Percentiles rank a stretch among this genome's conserved stretches.
Conservation (phyloP, 768 basidiomycete species). For the Clathrus columnatus region DNA sequence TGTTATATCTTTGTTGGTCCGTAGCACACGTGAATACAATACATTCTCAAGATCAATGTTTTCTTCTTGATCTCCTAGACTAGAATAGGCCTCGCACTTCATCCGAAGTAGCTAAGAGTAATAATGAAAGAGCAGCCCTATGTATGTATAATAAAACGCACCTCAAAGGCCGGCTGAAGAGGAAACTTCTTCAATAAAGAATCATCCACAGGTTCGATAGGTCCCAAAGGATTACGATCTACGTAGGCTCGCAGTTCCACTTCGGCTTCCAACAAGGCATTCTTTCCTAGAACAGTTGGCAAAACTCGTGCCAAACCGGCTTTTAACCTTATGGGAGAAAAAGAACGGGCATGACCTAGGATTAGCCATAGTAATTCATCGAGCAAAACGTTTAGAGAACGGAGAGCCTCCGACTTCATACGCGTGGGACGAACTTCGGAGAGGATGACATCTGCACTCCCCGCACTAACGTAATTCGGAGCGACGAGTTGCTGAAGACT, state of each 20-base stretch:
- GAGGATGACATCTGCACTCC: conserved; percentile 85
- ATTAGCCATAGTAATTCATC: conserved; percentile 79
- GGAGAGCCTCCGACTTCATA: conserved; percentile 70
- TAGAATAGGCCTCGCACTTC: conserved; percentile 86
- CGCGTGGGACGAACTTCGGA: conserved; percentile 90
- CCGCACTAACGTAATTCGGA: conserved; percentile 70
- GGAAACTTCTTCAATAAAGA: conserved; percentile 54
- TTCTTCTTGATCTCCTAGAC: conserved; percentile 73
- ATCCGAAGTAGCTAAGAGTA: conserved; percentile 58
- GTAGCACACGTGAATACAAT: conserved; percentile 53
- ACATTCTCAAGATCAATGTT: conserved; percentile 55
- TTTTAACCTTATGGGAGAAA: conserved; percentile 67
- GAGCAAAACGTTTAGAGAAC: conserved; percentile 67
- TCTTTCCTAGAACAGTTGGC: conserved; percentile 79
- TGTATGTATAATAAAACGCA: conserved; percentile 25
- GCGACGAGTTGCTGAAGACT: conserved; percentile 25
- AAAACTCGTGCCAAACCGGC: conserved; percentile 61
- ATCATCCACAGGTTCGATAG: conserved; percentile 28
- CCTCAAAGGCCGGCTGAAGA: conserved; percentile 70
- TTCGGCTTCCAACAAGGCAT: conserved; percentile 88
- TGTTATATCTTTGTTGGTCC: conserved; percentile 36
- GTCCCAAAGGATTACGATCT: conserved; percentile 51
- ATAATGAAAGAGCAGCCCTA: conserved; percentile 3
- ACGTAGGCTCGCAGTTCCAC: conserved; percentile 86
- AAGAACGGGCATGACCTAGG: conserved; percentile 54